Evolutionary conservation across 2,329 filamentous ascomycete species (phyloP).

Genomic region (Colletotrichum somersetense): DNA sequence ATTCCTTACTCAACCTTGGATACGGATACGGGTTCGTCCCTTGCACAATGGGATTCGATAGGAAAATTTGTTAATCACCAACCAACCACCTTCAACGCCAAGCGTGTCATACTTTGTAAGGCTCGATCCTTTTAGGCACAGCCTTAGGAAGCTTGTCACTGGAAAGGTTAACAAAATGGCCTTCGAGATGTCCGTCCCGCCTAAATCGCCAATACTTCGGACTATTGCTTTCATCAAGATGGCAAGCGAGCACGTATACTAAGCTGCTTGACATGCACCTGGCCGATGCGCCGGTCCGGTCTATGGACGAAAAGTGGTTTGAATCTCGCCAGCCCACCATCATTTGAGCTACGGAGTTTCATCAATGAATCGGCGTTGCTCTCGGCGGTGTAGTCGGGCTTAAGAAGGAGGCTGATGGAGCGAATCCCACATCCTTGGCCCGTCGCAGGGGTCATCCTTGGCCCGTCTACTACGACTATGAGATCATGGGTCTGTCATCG

Average conservation of each 20-base stretch:
- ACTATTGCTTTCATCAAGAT: neutral
- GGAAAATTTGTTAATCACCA: conserved; percentile 14
- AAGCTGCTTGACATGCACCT: neutral
- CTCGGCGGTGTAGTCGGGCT: neutral
- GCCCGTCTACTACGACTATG: neutral
- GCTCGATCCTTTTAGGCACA: neutral
- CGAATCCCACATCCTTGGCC: neutral
- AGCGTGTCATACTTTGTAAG: neutral
- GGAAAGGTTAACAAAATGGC: no score
- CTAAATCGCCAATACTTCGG: no score
- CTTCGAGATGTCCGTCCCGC: neutral
- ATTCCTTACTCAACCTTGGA: conserved; percentile 1
- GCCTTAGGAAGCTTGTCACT: no score
- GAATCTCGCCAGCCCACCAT: neutral
- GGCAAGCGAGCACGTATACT: neutral
- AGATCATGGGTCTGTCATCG: conserved; percentile 17
- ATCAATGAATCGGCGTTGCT: neutral
- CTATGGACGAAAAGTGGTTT: neutral
- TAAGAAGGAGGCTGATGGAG: neutral
- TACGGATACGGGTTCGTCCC: conserved; percentile 41
- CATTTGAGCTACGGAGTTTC: neutral
- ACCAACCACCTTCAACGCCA: conserved; percentile 12
- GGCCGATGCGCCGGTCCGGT: neutral
- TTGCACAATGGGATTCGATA: conserved; percentile 13
- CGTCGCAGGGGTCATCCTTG: neutral